phyloP scores from a whole-genome alignment of 208 protist genomes.

The Acanthamoeba lenticulata region DNA sequence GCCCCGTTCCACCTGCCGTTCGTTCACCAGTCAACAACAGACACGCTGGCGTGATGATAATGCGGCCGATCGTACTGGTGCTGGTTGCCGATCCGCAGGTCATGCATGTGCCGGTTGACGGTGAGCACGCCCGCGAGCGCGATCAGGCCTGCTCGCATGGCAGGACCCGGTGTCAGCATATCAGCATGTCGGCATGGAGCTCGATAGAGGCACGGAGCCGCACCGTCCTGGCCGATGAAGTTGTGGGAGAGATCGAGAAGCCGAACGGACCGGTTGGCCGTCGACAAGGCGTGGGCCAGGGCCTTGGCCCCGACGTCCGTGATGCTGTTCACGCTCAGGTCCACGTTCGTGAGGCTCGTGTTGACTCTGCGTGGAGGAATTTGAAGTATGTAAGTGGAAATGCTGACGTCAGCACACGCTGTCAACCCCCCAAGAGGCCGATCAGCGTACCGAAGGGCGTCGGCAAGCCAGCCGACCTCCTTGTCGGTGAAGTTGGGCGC shows the following conservation, averaged over 20 bases:
- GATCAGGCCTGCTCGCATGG: neutral
- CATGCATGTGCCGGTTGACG: neutral
- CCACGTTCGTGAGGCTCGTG: neutral
- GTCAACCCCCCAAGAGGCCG: neutral
- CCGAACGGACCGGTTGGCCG: neutral
- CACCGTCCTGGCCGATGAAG: neutral
- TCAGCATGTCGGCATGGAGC: too few species aligned
- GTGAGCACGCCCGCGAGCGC: neutral
- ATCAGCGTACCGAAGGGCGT: neutral
- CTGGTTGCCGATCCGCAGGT: neutral
- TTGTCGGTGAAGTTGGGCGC: neutral
- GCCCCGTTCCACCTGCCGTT: neutral
- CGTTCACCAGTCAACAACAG: neutral
- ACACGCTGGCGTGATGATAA: neutral
- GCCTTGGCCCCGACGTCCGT: neutral
- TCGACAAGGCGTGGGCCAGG: neutral
- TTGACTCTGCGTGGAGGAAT: neutral
- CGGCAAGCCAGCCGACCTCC: neutral
- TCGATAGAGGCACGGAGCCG: too few species aligned
- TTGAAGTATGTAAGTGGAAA: neutral
- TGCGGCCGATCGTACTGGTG: neutral
- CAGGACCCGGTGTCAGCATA: too few species aligned
- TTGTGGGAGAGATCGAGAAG: neutral
- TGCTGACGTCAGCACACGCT: neutral
- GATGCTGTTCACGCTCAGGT: slow-evolving; percentile 25